phyloP scores from a whole-genome alignment of 139 green algal genomes.

The Chlorella vulgaris region DNA sequence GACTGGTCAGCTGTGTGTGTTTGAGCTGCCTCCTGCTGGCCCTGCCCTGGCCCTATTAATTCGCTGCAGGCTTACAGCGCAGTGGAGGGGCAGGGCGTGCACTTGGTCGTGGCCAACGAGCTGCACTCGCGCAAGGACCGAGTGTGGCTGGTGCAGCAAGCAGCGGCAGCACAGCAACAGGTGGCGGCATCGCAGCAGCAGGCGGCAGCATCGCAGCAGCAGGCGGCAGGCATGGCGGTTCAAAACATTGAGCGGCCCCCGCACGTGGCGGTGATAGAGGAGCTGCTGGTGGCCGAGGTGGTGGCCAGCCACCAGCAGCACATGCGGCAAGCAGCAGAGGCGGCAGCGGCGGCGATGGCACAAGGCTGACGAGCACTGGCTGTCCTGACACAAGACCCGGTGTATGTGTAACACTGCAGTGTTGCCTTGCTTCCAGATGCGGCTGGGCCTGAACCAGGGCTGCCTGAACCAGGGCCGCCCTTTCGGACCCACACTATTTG shows the following conservation, averaged over 20 bases:
- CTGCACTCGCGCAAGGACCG: conserved; percentile 85
- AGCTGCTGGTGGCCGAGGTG: conserved; percentile 24
- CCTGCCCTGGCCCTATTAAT: not conserved
- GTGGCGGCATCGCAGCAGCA: no score
- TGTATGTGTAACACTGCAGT: no score
- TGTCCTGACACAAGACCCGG: no score
- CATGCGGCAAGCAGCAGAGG: conserved; percentile 17
- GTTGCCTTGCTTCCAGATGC: no score
- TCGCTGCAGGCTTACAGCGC: conserved; percentile 61
- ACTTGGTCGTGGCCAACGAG: conserved; percentile 96
- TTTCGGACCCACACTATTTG: no score
- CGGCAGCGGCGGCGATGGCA: not conserved
- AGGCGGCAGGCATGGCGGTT: not conserved
- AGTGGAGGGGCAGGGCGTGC: conserved; percentile 78
- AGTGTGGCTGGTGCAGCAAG: conserved; percentile 66
- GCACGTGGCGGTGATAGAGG: conserved; percentile 12
- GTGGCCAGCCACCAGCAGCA: conserved; percentile 27
- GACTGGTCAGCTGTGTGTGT: not conserved
- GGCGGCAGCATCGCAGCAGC: no score
- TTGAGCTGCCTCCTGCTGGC: not conserved
- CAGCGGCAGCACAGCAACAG: not conserved
- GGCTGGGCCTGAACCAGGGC: no score
- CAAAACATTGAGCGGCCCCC: conserved; percentile 4
- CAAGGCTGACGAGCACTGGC: not conserved
- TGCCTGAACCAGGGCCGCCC: no score